phyloP scores from a whole-genome alignment of 2,329 filamentous ascomycete genomes.

The Botrytis paeoniae region DNA sequence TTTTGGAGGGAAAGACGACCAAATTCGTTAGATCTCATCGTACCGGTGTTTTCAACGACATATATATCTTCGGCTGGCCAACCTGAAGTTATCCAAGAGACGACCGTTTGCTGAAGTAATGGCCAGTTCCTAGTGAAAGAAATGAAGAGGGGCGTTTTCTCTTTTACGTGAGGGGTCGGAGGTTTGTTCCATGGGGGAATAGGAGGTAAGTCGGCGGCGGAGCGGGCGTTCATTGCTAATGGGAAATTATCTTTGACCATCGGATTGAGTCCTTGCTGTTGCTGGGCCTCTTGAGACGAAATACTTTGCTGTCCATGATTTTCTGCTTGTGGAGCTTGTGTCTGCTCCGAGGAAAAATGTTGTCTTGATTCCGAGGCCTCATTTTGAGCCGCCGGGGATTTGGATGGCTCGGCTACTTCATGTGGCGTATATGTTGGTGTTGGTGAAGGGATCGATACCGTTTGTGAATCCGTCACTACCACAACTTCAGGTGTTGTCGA shows the following conservation, averaged over 20 bases:
- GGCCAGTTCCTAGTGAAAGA: constrained; percentile 55
- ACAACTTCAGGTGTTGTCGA: not conserved
- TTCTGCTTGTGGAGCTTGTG: not conserved
- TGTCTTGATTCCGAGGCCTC: not conserved
- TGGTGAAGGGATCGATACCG: not conserved
- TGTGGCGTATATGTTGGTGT: not conserved
- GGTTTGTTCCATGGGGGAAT: constrained; percentile 47
- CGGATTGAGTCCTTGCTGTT: constrained; percentile 3
- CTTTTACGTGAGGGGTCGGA: constrained; percentile 41
- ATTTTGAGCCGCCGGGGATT: not conserved
- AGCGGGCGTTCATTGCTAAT: constrained; percentile 26
- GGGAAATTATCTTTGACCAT: constrained; percentile 30
- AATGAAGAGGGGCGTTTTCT: constrained; percentile 51
- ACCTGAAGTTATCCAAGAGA: constrained; percentile 55
- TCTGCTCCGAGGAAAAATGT: not conserved
- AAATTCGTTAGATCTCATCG: constrained; percentile 49
- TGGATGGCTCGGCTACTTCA: not conserved
- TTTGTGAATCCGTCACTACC: not conserved
- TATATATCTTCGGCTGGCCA: constrained; percentile 56
- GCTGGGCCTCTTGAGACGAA: not conserved
- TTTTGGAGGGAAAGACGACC: constrained; percentile 50
- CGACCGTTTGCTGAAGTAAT: constrained; percentile 52
- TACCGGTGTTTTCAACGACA: constrained; percentile 57
- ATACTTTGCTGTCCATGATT: not conserved
- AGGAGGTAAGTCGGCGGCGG: constrained; percentile 38